Evolutionary conservation across 2,329 filamentous ascomycete genomes (phyloP), one percentile per base, ranked within the genome.

Genomic region (Microsporum audouinii): DNA sequence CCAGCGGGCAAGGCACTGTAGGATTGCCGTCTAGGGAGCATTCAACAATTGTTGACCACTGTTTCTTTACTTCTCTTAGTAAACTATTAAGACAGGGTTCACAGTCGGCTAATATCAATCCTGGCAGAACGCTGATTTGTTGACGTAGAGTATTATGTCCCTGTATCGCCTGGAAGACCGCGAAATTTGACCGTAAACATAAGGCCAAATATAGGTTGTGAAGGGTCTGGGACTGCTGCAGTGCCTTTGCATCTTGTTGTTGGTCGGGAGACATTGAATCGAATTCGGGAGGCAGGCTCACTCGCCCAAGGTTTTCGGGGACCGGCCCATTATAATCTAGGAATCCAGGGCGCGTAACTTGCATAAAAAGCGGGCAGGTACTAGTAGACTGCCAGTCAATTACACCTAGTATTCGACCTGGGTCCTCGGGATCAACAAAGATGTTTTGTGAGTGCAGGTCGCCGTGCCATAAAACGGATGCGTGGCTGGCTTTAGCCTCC

Each of bases 391-490:
- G 39, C 39, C 39, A 43, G 14, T 43, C 39, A 2, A 43, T 43
- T 1, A 43, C 67, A 14, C 67, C 65, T 2, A 64, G 2, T n/a
- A 70, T 67, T 29, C 31, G 45, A 29, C 31, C 31, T 23, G 62
- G 62, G n/a, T 63, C 57, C 41, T 27, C 49, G n/a, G 55, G 59
- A 39, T 73, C 53, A 36, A 77, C 69, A 62, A 77, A 77, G 38
- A 77, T 67, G 63, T 77, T 78, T 5, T 68, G 66, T 14, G 71
- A 60, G 64, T 74, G 72, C 27, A 77, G 67, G 66, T 77, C 74
- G 49, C 66, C 67, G 65, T 78, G 75, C 73, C 71, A 76, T 36
- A 78, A 62, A 39, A 70, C 69, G 8, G 73, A 65, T 49, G 61
- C 62, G 49, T 63, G 55, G 10, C 71, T 38, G 2, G 53, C 55